Conservation (phyloP, 352 stramenopile genomes). For the Phytopythium boreale region DNA sequence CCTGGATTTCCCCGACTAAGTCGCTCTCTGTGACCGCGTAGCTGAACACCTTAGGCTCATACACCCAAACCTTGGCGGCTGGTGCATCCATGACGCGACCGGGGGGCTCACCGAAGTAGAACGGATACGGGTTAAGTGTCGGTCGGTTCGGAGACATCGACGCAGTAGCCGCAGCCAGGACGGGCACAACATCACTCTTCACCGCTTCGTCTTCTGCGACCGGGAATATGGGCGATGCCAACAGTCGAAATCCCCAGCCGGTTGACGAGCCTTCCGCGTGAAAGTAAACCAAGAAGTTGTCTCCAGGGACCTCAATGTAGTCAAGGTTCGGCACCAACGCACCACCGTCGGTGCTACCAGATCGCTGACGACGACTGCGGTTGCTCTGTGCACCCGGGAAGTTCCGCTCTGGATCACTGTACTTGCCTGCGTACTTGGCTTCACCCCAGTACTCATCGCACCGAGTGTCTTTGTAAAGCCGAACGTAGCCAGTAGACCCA, state of each 20-base stretch:
- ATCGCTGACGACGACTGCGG: constrained; percentile 26
- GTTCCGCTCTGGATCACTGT: constrained; percentile 69
- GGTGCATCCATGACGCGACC: constrained; percentile 39
- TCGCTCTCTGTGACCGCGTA: constrained; percentile 47
- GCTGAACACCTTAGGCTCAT: constrained; percentile 46
- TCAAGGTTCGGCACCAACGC: constrained; percentile 19
- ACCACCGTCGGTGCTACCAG: constrained; percentile 10
- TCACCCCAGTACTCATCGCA: constrained; percentile 74
- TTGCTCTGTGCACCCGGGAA: constrained; percentile 70
- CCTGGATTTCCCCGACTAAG: constrained; percentile 49
- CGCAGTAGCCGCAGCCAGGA: background rate
- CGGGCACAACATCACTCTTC: background rate
- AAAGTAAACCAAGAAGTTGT: constrained; percentile 76
- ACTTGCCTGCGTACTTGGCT: constrained; percentile 66
- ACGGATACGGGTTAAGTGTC: constrained; percentile 55
- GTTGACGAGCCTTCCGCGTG: constrained; percentile 48
- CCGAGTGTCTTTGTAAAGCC: constrained; percentile 64
- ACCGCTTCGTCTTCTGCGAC: background rate
- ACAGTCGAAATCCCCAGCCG: constrained; percentile 68
- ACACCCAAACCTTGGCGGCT: constrained; percentile 61
- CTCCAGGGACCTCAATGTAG: constrained; percentile 59
- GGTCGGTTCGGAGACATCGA: constrained; percentile 1
- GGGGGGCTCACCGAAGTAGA: constrained; percentile 70
- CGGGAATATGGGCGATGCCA: constrained; percentile 48
- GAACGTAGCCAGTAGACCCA: constrained; percentile 55